phyloP scores from a whole-genome alignment of 2,329 filamentous ascomycete species.

The Hymenoscyphus linearis region DNA sequence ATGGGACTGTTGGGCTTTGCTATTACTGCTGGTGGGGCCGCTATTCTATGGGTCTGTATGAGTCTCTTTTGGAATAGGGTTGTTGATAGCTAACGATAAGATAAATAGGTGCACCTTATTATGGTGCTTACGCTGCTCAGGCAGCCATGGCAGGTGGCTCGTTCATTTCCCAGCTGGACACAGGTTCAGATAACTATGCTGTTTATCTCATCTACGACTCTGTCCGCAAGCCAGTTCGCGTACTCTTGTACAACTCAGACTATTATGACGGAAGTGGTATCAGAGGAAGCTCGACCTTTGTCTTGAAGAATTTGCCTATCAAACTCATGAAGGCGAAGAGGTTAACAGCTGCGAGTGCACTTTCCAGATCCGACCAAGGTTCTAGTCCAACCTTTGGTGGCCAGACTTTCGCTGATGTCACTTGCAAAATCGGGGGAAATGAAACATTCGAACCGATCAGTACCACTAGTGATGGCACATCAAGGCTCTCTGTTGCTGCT shows the following conservation, averaged over 20 bases:
- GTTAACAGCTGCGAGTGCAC: conserved; percentile 38
- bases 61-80: no score
- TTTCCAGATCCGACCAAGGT: conserved; percentile 40
- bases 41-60: conserved; percentile 11
- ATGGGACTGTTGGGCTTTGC: conserved; percentile 30
- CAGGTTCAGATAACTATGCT: conserved; percentile 18
- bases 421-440: conserved; percentile 39
- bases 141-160: conserved; percentile 23
- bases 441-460: conserved; percentile 35
- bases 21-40: conserved; percentile 31
- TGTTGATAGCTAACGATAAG: no score
- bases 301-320: conserved; percentile 16
- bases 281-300: conserved; percentile 21
- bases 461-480: conserved; percentile 33
- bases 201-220: conserved; percentile 24
- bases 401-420: conserved; percentile 41
- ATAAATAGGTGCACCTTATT: conserved; percentile 24
- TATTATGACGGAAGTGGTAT: conserved; percentile 23
- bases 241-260: conserved; percentile 27
- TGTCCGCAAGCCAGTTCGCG: conserved; percentile 12
- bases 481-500: conserved; percentile 38
- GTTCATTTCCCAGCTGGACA: conserved; percentile 23
- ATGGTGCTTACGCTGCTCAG: conserved; percentile 26
- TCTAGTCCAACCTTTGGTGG: conserved; percentile 40
- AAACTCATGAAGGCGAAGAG: conserved; percentile 21